Conservation (phyloP, 2,329 filamentous ascomycete genomes). For the Cladosporium velox region DNA sequence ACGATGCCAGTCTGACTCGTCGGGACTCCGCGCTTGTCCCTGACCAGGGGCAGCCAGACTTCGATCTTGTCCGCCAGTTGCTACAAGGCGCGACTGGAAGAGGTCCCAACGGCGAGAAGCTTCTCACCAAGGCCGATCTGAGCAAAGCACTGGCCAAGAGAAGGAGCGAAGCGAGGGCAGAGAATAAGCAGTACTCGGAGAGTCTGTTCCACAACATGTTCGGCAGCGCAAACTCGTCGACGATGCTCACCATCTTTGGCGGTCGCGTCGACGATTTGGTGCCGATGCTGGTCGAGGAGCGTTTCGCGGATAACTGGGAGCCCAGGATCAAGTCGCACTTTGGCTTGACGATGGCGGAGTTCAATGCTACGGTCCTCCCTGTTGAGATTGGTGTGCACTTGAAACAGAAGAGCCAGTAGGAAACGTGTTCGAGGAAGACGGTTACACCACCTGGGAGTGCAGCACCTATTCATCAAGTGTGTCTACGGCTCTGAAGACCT, state of each 20-base stretch:
- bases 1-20: constrained; percentile 35
- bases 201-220: constrained; percentile 41
- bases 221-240: constrained; percentile 46
- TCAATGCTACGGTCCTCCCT: constrained; percentile 44
- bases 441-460: too few species aligned
- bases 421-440: neutral
- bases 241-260: constrained; percentile 47
- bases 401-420: constrained; percentile 25
- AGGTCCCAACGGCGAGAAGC: constrained; percentile 35
- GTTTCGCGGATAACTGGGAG: constrained; percentile 46
- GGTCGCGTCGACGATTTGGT: constrained; percentile 41
- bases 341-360: constrained; percentile 46
- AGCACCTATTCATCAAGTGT: neutral
- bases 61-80: constrained; percentile 40
- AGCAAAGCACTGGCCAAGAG: constrained; percentile 38
- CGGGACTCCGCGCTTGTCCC: constrained; percentile 40
- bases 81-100: constrained; percentile 41
- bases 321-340: constrained; percentile 41
- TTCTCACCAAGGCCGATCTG: constrained; percentile 43
- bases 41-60: constrained; percentile 43
- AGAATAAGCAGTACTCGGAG: constrained; percentile 39
- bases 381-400: constrained; percentile 42
- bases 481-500: neutral
- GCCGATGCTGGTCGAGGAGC: constrained; percentile 45
- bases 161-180: constrained; percentile 39